phyloP scores from a whole-genome alignment of 2,329 filamentous ascomycete genomes.

The Acarospora socialis region DNA sequence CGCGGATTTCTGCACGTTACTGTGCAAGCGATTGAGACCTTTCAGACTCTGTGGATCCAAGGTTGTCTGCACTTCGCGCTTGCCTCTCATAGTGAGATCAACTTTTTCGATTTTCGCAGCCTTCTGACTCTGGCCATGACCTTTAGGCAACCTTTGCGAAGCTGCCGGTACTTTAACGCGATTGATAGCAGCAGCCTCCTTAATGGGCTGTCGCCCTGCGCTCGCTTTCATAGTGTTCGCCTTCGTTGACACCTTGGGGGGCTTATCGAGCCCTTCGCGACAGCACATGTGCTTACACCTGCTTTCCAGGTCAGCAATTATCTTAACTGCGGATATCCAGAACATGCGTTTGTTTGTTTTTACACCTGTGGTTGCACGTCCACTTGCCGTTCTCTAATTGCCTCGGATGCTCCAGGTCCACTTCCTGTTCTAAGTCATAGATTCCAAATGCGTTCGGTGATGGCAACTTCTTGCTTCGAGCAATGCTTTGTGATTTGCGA shows the following conservation, averaged over 20 bases:
- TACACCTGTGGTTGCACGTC: conserved; percentile 59
- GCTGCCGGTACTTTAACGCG: too few relatives aligned
- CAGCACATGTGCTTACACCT: conserved; percentile 62
- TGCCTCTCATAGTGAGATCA: conserved; percentile 15
- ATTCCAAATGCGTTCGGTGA: too few relatives aligned
- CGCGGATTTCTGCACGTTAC: conserved; percentile 15
- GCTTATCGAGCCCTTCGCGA: conserved; percentile 54
- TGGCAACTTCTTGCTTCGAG: background rate
- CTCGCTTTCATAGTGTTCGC: background rate
- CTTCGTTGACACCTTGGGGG: conserved; percentile 29
- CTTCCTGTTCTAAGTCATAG: conserved; percentile 1
- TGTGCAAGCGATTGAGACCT: conserved; percentile 20
- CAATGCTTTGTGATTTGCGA: background rate
- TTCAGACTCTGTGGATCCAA: conserved; percentile 16
- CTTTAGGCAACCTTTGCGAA: background rate
- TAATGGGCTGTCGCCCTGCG: too few relatives aligned
- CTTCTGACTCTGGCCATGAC: conserved; percentile 1
- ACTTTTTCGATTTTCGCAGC: conserved; percentile 16
- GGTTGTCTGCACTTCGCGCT: conserved; percentile 12
- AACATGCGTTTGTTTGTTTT: conserved; percentile 35
- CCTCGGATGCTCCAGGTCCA: conserved; percentile 26
- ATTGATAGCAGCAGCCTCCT: too few relatives aligned
- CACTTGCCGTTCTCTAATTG: conserved; percentile 56
- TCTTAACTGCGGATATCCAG: conserved; percentile 20
- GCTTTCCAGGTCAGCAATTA: conserved; percentile 24